A percentile compares a stretch with the other conserved stretches of the same genome.
Evolutionary conservation across 768 basidiomycete genomes (phyloP).

Genomic region (Phylloporus arenicola): DNA sequence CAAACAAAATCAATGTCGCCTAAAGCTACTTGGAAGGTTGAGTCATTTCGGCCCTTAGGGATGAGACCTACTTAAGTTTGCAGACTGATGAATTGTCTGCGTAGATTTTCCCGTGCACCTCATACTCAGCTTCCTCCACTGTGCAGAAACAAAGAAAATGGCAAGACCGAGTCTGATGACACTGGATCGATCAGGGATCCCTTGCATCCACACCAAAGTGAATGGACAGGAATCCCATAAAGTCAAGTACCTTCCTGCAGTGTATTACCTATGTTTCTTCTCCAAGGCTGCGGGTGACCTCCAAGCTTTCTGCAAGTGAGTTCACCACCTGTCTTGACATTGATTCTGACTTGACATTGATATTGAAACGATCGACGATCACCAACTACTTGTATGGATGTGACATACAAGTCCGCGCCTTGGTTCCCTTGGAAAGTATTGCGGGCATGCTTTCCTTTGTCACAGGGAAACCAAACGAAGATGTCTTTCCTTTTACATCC

Average conservation of each 20-base stretch:
- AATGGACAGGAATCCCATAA: neutral
- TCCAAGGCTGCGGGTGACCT: neutral
- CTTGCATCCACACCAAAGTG: neutral
- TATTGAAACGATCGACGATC: neutral
- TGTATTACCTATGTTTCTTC: neutral
- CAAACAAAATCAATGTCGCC: no score
- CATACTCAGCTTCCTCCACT: neutral
- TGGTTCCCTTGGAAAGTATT: neutral
- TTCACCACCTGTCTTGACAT: constrained; percentile 11
- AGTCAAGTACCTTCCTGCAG: neutral
- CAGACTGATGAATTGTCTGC: neutral
- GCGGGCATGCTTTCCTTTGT: neutral
- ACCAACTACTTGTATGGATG: neutral
- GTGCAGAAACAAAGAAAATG: neutral
- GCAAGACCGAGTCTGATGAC: neutral
- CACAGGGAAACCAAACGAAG: neutral
- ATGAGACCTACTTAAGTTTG: neutral
- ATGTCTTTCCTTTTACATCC: neutral
- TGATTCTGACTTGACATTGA: neutral
- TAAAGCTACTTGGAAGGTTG: no score
- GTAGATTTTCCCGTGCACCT: neutral
- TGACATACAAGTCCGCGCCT: neutral
- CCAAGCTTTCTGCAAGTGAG: constrained; percentile 38
- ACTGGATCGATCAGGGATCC: neutral
- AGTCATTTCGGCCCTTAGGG: neutral